phyloP scores from a whole-genome alignment of 345 rosid species.

The Euphorbia lathyris region DNA sequence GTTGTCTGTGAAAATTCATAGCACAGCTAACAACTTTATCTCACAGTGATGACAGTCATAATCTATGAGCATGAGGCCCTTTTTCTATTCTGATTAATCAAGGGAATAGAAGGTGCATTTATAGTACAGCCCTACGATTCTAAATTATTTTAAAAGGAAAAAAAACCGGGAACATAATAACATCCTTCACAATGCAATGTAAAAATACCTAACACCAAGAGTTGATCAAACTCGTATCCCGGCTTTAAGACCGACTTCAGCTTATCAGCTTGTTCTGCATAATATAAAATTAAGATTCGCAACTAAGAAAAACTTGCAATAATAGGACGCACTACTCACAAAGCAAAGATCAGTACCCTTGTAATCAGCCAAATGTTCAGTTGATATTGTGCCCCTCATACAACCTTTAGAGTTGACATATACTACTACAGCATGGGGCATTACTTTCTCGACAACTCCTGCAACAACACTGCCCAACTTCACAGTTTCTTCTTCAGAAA shows the following conservation, averaged over 20 bases:
- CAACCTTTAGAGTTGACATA: slow-evolving; percentile 51
- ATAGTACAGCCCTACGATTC: not conserved
- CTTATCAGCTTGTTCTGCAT: slow-evolving; percentile 59
- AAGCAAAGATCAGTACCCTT: slow-evolving; percentile 53
- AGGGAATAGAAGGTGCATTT: not conserved
- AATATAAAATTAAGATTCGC: not conserved
- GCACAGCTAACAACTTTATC: not conserved
- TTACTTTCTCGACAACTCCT: slow-evolving; percentile 71
- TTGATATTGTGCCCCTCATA: slow-evolving; percentile 66
- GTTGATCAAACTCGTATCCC: slow-evolving; percentile 76
- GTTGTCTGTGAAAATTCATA: too few relatives aligned
- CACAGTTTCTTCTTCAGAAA: slow-evolving; percentile 67
- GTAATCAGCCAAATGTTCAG: slow-evolving; percentile 91
- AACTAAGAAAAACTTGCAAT: slow-evolving; percentile 17
- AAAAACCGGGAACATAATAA: not conserved
- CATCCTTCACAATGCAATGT: not conserved
- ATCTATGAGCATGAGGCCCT: not conserved
- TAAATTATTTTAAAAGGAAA: not conserved
- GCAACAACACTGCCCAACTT: slow-evolving; percentile 78
- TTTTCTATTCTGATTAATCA: not conserved
- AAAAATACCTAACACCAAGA: slow-evolving; percentile 73
- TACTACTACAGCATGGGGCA: slow-evolving; percentile 54
- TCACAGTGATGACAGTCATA: too few relatives aligned
- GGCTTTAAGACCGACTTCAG: slow-evolving; percentile 72
- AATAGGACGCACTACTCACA: not conserved